Conservation (phyloP, 192 early-diverging fungal species). For the Backusella psychrophila region DNA sequence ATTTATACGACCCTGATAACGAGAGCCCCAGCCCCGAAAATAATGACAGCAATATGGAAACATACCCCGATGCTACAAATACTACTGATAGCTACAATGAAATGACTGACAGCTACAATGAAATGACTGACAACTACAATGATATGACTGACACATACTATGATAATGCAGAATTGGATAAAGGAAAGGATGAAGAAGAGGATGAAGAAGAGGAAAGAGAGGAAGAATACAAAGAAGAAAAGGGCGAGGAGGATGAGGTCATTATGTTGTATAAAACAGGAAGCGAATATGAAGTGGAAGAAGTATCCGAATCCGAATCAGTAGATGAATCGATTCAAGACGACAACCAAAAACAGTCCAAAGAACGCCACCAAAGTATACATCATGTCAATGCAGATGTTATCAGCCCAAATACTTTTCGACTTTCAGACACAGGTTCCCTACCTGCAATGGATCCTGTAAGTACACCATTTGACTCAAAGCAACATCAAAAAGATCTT, state of each 20-base stretch:
- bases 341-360: neutral
- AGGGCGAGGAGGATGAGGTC: neutral
- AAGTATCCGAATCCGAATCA: neutral
- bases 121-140: neutral
- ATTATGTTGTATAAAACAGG: neutral
- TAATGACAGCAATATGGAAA: neutral
- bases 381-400: conserved; percentile 5
- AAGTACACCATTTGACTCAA: neutral
- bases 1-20: neutral
- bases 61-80: neutral
- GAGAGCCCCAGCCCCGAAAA: neutral
- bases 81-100: neutral
- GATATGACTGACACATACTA: neutral
- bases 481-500: neutral
- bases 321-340: neutral
- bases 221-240: neutral
- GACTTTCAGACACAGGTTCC: conserved; percentile 6
- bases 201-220: neutral
- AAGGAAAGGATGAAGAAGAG: neutral
- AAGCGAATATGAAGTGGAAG: neutral
- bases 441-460: neutral
- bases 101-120: neutral
- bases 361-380: neutral
- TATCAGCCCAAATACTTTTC: neutral
- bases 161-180: neutral